Base-by-base conservation (phyloP, 192 early-diverging fungal genomes). In the Podila verticillata region DNA sequence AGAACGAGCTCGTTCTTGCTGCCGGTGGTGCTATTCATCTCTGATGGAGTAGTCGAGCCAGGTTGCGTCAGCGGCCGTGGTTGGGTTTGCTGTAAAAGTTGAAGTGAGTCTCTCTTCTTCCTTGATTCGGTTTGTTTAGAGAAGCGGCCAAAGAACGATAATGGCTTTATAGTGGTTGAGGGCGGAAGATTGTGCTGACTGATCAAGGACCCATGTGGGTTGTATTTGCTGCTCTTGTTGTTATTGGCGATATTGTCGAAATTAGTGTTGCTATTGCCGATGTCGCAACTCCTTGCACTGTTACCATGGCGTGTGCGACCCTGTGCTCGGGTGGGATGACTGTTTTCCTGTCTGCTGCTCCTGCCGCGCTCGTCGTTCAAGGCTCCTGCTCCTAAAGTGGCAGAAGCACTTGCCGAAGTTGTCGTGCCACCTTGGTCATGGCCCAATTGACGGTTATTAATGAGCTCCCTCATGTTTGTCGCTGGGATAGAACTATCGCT, bases 1-100 rank as follows among this genome's bases (percentile, higher is more conserved):
- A 56, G 39, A 24, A 54, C 34, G 22, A 71, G 49, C 32, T 66
- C 49, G 34, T 78, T 67, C 32, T 66, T 79, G 54, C 69, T 79
- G 32, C 65, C 60, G 7, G 58, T n/a, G 0, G 59, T 59, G n/a
- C 69, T 71, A 28, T 24, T 31, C 9, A 22, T 44, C 48, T 64
- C 63, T n/a, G 48, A 26, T 12, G 61, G 31, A 5, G 61, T 34
- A 5, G 28, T 20, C 48, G 39, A 44, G 39, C 39, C 13, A 10
- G 13, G 13, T 44, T 44, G 61, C 32, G 30, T 17, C 10, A 36
- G 61, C n/a, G 0, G 17, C 39, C 32, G 20, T 22, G 13, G 35
- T 62, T 62, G 29, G 35, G 36, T 19, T 17, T 60, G 22, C 1
- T 26, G 22, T n/a, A n/a, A 24, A 28, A 57, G 54, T n/a, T 57